Evolutionary conservation across 192 early-diverging fungal genomes (phyloP).

Genomic region (Coemansia nantahalensis): DNA sequence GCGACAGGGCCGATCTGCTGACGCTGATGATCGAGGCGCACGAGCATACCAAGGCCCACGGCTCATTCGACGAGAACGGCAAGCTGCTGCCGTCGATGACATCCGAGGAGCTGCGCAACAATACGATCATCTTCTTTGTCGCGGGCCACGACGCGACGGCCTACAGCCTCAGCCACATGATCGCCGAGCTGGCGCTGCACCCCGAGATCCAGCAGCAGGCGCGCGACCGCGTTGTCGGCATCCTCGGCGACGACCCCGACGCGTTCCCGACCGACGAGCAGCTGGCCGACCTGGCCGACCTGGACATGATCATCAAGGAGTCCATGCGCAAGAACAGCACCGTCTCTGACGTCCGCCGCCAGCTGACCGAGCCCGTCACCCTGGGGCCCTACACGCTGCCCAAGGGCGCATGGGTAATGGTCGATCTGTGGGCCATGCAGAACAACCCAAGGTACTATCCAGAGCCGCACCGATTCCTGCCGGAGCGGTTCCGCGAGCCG

Average conservation of each 20-base stretch:
- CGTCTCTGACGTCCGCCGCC: constrained; percentile 30
- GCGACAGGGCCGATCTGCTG: constrained; percentile 51
- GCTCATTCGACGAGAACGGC: constrained; percentile 44
- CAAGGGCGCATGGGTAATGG: constrained; percentile 50
- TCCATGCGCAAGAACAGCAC: constrained; percentile 47
- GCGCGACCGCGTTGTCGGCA: constrained; percentile 38
- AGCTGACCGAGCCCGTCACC: constrained; percentile 50
- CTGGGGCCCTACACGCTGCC: constrained; percentile 54
- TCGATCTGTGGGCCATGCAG: constrained; percentile 60
- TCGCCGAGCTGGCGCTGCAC: constrained; percentile 54
- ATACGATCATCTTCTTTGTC: constrained; percentile 57
- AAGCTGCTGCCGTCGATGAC: constrained; percentile 47
- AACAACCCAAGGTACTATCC: constrained; percentile 51
- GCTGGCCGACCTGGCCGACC: constrained; percentile 43
- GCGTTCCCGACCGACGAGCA: constrained; percentile 57
- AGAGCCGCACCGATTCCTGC: constrained; percentile 52
- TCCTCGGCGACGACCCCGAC: constrained; percentile 47
- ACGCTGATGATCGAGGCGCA: constrained; percentile 59
- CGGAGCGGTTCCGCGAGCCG: constrained; percentile 54
- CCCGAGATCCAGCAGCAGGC: constrained; percentile 45
- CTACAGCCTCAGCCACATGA: constrained; percentile 30
- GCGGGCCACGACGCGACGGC: constrained; percentile 59
- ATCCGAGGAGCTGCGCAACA: constrained; percentile 49
- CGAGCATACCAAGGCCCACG: constrained; percentile 39
- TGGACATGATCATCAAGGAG: constrained; percentile 56